Percentiles rank a stretch among this genome's conserved stretches.
phyloP scores from a whole-genome alignment of 1,284 basidiomycete genomes.

The Cryptococcus sp. region DNA sequence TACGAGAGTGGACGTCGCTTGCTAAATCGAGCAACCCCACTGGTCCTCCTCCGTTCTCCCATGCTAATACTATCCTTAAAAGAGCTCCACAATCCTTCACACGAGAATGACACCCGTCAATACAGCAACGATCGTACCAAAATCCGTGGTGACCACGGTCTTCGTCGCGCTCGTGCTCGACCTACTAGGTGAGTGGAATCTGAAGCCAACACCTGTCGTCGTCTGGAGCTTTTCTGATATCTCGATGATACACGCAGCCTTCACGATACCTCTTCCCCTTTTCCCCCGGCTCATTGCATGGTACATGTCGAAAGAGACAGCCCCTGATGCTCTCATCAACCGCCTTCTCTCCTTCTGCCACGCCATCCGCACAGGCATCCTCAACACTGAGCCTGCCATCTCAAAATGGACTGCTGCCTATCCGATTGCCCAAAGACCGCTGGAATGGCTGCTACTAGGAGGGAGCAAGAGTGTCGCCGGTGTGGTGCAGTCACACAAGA shows the following conservation, averaged over 20 bases:
- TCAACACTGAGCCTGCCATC: background rate
- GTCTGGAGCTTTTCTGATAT: background rate
- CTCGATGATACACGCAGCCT: constrained; percentile 55
- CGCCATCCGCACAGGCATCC: constrained; percentile 31
- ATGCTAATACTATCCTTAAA: too few species aligned
- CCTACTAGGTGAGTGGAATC: constrained; percentile 61
- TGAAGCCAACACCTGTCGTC: background rate
- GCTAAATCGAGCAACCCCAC: too few species aligned
- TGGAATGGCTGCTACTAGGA: constrained; percentile 9
- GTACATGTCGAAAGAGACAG: constrained; percentile 59
- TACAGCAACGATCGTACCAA: background rate
- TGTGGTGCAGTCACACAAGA: constrained; percentile 19
- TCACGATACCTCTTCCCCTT: constrained; percentile 88
- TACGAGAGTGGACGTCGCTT: too few species aligned
- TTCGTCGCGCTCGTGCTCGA: constrained; percentile 83
- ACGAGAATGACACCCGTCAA: too few species aligned
- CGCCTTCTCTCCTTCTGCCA: constrained; percentile 62
- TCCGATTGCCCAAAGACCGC: too few species aligned
- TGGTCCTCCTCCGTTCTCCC: too few species aligned
- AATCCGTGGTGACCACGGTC: constrained; percentile 59
- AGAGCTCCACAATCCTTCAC: too few species aligned
- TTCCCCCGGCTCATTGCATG: constrained; percentile 72
- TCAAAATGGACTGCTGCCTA: background rate
- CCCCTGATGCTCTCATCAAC: constrained; percentile 61
- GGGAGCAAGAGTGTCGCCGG: constrained; percentile 2